Evolutionary conservation across 2,329 filamentous ascomycete species (phyloP).

Genomic region (Fusarium sp.): DNA sequence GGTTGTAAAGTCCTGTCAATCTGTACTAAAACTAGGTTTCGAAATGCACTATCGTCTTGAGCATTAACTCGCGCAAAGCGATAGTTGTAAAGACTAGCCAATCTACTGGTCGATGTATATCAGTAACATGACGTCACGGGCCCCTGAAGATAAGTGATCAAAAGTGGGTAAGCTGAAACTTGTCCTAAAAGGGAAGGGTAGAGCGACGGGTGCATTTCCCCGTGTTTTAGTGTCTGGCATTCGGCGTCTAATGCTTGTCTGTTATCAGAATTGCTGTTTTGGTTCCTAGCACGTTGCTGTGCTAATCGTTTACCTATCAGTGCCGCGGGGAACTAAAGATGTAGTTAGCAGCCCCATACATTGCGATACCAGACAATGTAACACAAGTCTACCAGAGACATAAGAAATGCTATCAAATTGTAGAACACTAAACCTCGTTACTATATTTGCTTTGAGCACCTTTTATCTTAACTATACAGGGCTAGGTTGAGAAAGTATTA

Average conservation of each 20-base stretch:
- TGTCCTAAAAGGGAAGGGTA: neutral
- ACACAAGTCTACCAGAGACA: neutral
- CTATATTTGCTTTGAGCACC: neutral
- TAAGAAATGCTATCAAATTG: neutral
- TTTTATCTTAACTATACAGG: neutral
- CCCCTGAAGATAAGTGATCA: neutral
- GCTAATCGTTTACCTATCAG: too few species aligned
- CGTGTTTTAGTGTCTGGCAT: neutral
- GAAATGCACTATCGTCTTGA: neutral
- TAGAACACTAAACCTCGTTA: neutral
- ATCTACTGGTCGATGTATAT: neutral
- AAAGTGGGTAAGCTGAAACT: neutral
- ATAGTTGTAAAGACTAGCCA: neutral
- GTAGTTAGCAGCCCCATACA: neutral
- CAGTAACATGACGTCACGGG: neutral
- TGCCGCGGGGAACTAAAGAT: neutral
- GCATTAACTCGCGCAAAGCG: too few species aligned
- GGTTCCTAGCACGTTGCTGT: neutral
- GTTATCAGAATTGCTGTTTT: neutral
- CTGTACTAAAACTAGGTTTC: neutral
- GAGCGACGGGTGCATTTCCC: slow-evolving; percentile 2
- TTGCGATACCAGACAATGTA: neutral
- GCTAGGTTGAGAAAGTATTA: neutral
- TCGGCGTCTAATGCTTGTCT: neutral
- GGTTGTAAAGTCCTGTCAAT: neutral